phyloP scores from a whole-genome alignment of 495 filamentous ascomycete genomes.

The Xylaria intraflava region DNA sequence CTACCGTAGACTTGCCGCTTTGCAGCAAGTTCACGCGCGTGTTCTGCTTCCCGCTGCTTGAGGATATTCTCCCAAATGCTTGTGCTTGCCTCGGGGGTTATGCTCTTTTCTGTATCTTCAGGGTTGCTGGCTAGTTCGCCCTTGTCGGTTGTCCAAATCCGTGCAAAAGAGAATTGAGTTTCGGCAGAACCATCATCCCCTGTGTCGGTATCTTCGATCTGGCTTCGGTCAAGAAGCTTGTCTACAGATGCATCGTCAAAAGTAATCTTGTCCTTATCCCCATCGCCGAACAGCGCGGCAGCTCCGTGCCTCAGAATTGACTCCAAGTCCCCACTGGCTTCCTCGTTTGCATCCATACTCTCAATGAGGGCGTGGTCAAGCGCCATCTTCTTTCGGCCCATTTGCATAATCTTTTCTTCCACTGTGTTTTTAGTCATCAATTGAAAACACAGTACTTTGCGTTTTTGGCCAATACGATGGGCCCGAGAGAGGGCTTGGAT shows the following conservation, averaged over 20 bases:
- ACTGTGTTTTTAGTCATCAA: conserved; percentile 80
- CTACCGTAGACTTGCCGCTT: conserved; percentile 68
- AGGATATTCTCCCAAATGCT: conserved; percentile 86
- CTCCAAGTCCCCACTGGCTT: conserved; percentile 69
- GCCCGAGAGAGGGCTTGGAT: conserved; percentile 92
- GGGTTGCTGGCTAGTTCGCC: conserved; percentile 26
- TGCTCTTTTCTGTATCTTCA: conserved; percentile 51
- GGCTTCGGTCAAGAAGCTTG: conserved; percentile 78
- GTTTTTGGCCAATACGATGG: conserved; percentile 91
- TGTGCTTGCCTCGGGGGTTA: conserved; percentile 49
- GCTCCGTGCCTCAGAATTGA: conserved; percentile 87
- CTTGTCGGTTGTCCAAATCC: conserved; percentile 85
- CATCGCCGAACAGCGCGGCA: conserved; percentile 71
- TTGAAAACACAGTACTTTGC: conserved; percentile 92
- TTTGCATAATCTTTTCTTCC: conserved; percentile 95
- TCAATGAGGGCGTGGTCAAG: conserved; percentile 93
- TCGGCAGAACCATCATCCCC: conserved; percentile 53
- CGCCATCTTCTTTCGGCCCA: conserved; percentile 90
- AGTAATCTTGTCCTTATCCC: conserved; percentile 54
- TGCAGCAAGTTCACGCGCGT: conserved; percentile 56
- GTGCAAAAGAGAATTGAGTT: conserved; percentile 80
- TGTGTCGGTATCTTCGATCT: conserved; percentile 63
- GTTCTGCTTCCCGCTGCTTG: conserved; percentile 69
- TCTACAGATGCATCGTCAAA: conserved; percentile 81
- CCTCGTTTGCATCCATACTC: conserved; percentile 72